Evolutionary conservation across 2,329 filamentous ascomycete genomes (phyloP).

Genomic region (Monosporascus sp.): DNA sequence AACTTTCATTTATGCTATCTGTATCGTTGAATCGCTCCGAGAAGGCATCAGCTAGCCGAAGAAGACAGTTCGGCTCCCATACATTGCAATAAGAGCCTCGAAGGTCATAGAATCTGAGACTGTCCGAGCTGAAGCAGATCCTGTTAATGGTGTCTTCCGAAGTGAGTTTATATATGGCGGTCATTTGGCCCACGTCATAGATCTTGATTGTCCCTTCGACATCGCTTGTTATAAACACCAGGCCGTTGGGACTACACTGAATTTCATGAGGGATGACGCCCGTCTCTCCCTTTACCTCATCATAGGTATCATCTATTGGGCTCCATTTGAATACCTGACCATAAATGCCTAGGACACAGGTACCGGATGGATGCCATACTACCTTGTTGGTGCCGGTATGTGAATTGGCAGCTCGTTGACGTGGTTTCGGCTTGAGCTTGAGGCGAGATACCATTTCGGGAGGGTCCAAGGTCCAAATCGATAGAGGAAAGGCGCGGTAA

Average conservation of each 20-base stretch:
- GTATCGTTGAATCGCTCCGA: constrained; percentile 1
- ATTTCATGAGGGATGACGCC: constrained; percentile 7
- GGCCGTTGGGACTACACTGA: constrained; percentile 9
- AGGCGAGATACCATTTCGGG: constrained; percentile 16
- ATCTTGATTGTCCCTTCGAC: constrained; percentile 12
- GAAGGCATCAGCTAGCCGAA: constrained; percentile 7
- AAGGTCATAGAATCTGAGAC: constrained; percentile 16
- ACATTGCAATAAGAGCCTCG: constrained; percentile 15
- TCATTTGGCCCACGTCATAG: constrained; percentile 13
- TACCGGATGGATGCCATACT: constrained; percentile 16
- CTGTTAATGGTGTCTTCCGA: constrained; percentile 9
- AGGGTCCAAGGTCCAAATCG: constrained; percentile 15
- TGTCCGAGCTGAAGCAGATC: constrained; percentile 13
- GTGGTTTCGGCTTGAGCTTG: constrained; percentile 4
- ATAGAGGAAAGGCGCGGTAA: constrained; percentile 9
- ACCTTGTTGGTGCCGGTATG: constrained; percentile 7
- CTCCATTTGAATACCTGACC: constrained; percentile 22
- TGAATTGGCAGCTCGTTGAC: constrained; percentile 3
- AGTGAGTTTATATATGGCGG: constrained; percentile 13
- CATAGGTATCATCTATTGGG: constrained; percentile 12
- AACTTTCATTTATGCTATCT: background rate
- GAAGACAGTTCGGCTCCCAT: constrained; percentile 18
- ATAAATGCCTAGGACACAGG: constrained; percentile 17
- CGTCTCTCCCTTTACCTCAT: constrained; percentile 11
- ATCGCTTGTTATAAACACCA: constrained; percentile 13